Evolutionary conservation across 148 eudicot genomes (phyloP), one percentile per base, ranked within the genome.

Genomic region (Nepenthes gracilis): DNA sequence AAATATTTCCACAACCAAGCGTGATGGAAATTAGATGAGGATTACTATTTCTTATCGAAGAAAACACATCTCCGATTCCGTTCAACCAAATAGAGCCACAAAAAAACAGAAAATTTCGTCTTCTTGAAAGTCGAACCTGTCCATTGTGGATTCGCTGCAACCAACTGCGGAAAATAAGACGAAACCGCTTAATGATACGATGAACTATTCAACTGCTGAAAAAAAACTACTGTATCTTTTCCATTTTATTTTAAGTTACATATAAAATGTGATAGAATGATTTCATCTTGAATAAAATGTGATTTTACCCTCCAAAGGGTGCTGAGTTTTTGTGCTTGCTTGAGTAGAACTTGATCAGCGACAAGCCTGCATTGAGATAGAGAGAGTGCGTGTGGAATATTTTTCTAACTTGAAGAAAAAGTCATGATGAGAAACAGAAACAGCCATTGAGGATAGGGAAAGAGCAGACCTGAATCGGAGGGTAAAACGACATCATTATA

Each of bases 141-240:
- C 79, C 79, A 71, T 85, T 83, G 48, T 63, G 78, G 58, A 92
- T 88, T 69, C 94, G 74, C 81, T 85, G 94, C 77, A 88, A 69
- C 97, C 97, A 92, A 62, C 97, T 92, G 80, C 67, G 51, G 57
- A 63, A 35, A 64, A 32, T 56, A 14, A 61, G 63, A 62, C 54
- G 12, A 49, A n/a, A 49, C 53, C 2, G 11, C 6, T n/a, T 5
- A 10, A 0, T 10, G 15, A 49, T 2, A 3, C 6, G 15, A 10
- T 49, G 8, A 45, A 45, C 11, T 45, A 5, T 45, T 5, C 11
- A 45, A 45, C 48, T 45, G 11, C 6, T 6, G 11, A 45, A 45
- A 6, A 45, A 45, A 45, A 0, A 11, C 23, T 23, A 23, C 23
- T 23, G 23, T 23, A 23, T 23, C 23, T 23, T 23, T 23, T 23